A percentile compares a stretch with the other conserved stretches of the same genome.
These are phyloP conservation scores for Solanum sejunctum DNA, from an alignment of 257 asterid species.

Conservation along the genomic window DNA sequence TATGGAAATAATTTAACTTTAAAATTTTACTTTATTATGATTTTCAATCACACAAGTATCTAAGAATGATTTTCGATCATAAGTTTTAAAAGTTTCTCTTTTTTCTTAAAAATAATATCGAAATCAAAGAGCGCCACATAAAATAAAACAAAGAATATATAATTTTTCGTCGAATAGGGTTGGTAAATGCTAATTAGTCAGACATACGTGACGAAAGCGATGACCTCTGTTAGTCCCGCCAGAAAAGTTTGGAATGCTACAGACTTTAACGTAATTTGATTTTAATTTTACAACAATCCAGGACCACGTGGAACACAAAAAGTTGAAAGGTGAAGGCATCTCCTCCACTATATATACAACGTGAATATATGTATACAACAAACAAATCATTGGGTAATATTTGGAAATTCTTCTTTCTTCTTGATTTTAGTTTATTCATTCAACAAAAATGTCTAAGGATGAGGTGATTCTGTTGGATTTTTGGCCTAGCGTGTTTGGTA, in stretches of 20 bases:
- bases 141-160: too few species aligned
- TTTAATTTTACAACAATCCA: neutral
- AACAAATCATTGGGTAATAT: too few species aligned
- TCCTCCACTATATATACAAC: neutral
- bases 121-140: too few species aligned
- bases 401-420: neutral
- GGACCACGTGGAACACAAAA: neutral
- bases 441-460: neutral
- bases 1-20: too few species aligned
- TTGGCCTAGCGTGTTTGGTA: constrained; percentile 13
- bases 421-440: neutral
- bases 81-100: too few species aligned
- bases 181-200: too few species aligned
- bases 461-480: constrained; percentile 8
- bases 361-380: neutral
- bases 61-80: too few species aligned
- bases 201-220: neutral
- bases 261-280: neutral
- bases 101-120: accelerated
- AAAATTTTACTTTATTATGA: too few species aligned
- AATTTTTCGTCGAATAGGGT: too few species aligned
- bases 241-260: neutral
- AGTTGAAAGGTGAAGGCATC: neutral
- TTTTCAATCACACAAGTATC: too few species aligned
- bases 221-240: neutral